Evolutionary conservation across 2,329 filamentous ascomycete genomes (phyloP), one percentile per base, ranked within the genome.

Genomic region (Fusarium sp.): DNA sequence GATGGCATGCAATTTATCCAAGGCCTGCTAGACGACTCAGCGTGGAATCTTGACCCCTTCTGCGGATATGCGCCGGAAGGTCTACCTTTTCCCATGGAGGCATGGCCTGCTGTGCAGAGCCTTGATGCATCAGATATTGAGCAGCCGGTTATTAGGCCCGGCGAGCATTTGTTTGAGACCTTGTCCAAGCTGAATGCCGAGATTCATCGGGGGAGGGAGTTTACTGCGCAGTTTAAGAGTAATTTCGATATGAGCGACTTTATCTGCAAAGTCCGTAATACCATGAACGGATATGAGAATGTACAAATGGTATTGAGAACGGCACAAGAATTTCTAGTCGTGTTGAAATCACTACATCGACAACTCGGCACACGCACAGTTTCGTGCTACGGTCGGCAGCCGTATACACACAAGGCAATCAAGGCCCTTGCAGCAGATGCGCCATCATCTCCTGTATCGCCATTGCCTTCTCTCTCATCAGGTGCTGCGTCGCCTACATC

Each of bases 321-420:
- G 5, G 47, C 70, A 5, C 76, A 78, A 24, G 72, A 78, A 16
- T 78, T 76, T 46, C 70, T 78, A 20, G 49, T 65, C 30, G 42
- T 76, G 25, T 64, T 78, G 42, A 74, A 75, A 14, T 55, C 59
- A 5, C 52, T 78, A 1, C 75, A 76, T 55, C 73, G 66, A 16
- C 73, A 73, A 50, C 44, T 75, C 9, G 72, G 73, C 15, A 70
- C 62, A 5, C 56, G 61, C 8, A 16, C 49, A 27, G 56, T 62
- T 5, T 45, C 56, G 3, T 64, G 38, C 50, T 50, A 63, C 42
- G 50, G 55, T 15, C 59, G 51, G 2, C 43, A 29, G 6, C 38
- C 67, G 24, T 58, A 63, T n/a, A 50, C 60, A 32, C 59, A 70
- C 40, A 47, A 45, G 11, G 47, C 58, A 15, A 43, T 53, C 30